Evolutionary conservation across 1,139 yeast species (phyloP).

Genomic region (Saccharomyces pastorianus): DNA sequence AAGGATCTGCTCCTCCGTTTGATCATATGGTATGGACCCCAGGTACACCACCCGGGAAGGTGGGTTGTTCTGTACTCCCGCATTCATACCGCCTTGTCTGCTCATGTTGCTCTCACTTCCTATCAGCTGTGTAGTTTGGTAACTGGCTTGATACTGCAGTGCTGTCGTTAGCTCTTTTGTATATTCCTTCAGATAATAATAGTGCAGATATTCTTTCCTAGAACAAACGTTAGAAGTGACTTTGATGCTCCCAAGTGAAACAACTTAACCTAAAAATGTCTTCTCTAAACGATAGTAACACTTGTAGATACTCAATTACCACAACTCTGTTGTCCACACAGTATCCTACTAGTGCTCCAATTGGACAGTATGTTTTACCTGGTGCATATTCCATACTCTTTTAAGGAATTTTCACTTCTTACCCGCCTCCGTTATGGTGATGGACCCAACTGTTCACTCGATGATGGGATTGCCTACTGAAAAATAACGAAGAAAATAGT

Average conservation of each 20-base stretch:
- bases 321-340: neutral
- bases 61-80: constrained; percentile 20
- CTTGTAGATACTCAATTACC: too few species aligned
- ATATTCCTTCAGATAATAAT: too few species aligned
- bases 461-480: neutral
- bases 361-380: neutral
- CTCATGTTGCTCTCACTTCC: constrained; percentile 10
- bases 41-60: constrained; percentile 46
- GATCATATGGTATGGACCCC: constrained; percentile 64
- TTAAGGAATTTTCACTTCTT: neutral
- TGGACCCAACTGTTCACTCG: neutral
- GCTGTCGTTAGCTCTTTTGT: too few species aligned
- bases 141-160: too few species aligned
- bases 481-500: neutral
- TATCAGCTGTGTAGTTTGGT: neutral
- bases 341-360: neutral
- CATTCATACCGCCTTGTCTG: constrained; percentile 9
- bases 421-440: neutral
- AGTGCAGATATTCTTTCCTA: too few species aligned
- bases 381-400: neutral
- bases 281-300: neutral
- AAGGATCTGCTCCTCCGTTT: constrained; percentile 82
- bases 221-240: too few species aligned
- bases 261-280: neutral
- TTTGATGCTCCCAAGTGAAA: too few species aligned